These are phyloP conservation scores for Lupinus albus DNA, from an alignment of 306 rosid genomes.

Conservation along the genomic window DNA sequence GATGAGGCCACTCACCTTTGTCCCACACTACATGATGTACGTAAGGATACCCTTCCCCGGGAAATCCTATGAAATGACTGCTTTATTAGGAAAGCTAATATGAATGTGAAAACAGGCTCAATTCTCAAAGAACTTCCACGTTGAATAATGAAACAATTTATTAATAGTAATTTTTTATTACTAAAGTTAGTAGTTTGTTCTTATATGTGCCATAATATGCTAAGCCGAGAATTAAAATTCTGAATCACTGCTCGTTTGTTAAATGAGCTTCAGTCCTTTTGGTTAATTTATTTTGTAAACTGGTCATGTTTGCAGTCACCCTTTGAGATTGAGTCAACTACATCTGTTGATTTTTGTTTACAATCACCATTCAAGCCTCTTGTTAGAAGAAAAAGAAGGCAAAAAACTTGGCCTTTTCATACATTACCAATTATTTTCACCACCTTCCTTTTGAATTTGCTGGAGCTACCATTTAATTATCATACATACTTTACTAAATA, in stretches of 20 bases:
- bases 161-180: background rate
- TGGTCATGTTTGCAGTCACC: background rate
- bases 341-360: conserved; percentile 11
- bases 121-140: background rate
- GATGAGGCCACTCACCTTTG: conserved; percentile 94
- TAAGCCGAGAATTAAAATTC: conserved; percentile 6
- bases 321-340: background rate
- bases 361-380: background rate
- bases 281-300: conserved; percentile 12
- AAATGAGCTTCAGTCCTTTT: conserved; percentile 12
- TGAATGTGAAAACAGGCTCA: background rate
- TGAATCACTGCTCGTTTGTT: conserved; percentile 15
- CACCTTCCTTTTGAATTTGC: conserved; percentile 11
- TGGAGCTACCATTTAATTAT: background rate
- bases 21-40: conserved; percentile 96
- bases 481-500: conserved; percentile 9
- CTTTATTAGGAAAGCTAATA: background rate
- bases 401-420: background rate
- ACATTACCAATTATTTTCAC: background rate
- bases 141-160: background rate
- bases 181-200: conserved; percentile 15
- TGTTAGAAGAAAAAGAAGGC: conserved; percentile 7
- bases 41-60: conserved; percentile 43
- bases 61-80: conserved; percentile 28
- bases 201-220: conserved; percentile 3